Evolutionary conservation across 1,284 basidiomycete genomes (phyloP).

Genomic region (Anthracocystis setariae): DNA sequence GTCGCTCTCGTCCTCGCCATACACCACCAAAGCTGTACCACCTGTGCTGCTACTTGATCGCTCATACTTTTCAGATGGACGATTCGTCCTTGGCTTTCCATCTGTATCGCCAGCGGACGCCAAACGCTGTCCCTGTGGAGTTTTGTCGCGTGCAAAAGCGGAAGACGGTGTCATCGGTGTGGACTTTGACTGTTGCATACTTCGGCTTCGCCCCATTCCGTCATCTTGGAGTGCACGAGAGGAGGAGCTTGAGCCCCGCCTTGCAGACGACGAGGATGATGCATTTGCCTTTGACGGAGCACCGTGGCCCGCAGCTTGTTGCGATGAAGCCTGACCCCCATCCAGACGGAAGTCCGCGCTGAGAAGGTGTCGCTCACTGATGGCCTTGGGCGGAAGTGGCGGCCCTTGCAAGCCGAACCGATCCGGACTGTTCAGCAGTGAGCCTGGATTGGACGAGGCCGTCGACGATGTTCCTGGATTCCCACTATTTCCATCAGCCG

Average conservation of each 20-base stretch:
- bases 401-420: slow-evolving; percentile 61
- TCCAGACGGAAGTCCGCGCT: slow-evolving; percentile 61
- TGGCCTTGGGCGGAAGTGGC: slow-evolving; percentile 56
- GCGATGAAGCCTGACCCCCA: slow-evolving; percentile 13
- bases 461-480: slow-evolving; percentile 14
- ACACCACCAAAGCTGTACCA: slow-evolving; percentile 61
- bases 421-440: slow-evolving; percentile 55
- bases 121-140: slow-evolving; percentile 25
- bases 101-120: slow-evolving; percentile 7
- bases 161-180: slow-evolving; percentile 45
- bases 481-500: slow-evolving; percentile 6
- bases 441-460: slow-evolving; percentile 28
- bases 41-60: slow-evolving; percentile 13
- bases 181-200: slow-evolving; percentile 13
- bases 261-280: background rate
- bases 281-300: background rate
- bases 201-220: slow-evolving; percentile 23
- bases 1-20: slow-evolving; percentile 61
- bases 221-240: slow-evolving; percentile 5
- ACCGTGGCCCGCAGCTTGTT: background rate
- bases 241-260: slow-evolving; percentile 9
- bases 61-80: slow-evolving; percentile 12
- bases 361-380: slow-evolving; percentile 60
- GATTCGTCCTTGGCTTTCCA: background rate
- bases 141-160: slow-evolving; percentile 31